Evolutionary conservation across 2,329 filamentous ascomycete species (phyloP), one percentile per base, ranked within the genome.

Genomic region (Aspergillus calidoustus): DNA sequence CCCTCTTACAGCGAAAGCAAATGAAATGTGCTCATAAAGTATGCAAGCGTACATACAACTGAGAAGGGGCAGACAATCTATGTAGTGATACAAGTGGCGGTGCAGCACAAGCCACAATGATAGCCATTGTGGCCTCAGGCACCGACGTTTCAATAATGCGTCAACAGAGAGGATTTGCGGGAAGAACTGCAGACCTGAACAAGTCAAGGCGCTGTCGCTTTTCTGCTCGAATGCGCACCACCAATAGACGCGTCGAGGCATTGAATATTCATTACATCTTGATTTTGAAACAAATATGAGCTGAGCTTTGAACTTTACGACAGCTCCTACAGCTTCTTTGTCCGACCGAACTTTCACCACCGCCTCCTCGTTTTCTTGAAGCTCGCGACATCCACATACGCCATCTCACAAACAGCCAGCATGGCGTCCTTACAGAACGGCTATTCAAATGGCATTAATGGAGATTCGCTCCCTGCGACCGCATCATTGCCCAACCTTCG

Each of bases 351-450:
- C 64, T 68, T 68, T 64, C 58, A 67, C 51, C 53, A 62, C 57
- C 54, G 46, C 48, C 43, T 44, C 28, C 22, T 52, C 38, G 23
- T 25, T 22, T 23, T 34, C 11, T 51, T 46, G 11, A 46, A 48
- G 48, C 43, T 23, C 46, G 43, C 50, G 50, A 48, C 41, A 44
- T 61, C 49, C 47, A 48, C 57, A 50, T n/a, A 46, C 15, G 15
- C 30, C 17, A 31, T 23, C 48, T 44, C 50, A 44, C 30, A 19
- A 19, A 19, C 19, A 43, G 57, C 67, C 71, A 75, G 62, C 74
- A 87, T 87, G 84, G 81, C 84, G 53, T 75, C 83, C 57, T 69
- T 80, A 46, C 71, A 79, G 60, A 84, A 84, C 69, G 81, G 83
- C 67, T 75, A 83, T 71, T 71, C 80, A 58, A 86, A 86, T 74